Evolutionary conservation across 139 green algal species (phyloP).

Genomic region (Monoraphidium neglectum): DNA sequence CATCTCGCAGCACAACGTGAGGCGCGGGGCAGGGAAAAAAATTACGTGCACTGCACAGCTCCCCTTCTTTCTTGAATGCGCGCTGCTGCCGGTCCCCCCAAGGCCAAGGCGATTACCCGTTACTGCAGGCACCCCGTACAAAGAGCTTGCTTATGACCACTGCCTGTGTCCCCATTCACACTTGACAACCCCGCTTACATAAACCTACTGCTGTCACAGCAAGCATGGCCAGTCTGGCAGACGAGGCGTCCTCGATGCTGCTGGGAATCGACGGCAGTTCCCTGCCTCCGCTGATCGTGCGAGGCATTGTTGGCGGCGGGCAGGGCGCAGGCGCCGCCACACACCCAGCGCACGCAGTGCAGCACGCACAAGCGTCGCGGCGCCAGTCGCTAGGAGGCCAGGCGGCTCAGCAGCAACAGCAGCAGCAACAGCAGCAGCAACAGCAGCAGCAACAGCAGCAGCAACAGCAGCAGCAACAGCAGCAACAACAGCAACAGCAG

Average conservation of each 20-base stretch:
- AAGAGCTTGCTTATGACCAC: no score
- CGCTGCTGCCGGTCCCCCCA: no score
- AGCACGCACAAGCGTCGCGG: neutral
- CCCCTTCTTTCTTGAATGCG: no score
- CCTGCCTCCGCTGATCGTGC: neutral
- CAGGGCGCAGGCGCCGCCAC: neutral
- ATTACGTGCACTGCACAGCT: no score
- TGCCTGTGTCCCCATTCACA: no score
- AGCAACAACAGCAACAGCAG: constrained; percentile 19
- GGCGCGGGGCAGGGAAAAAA: no score
- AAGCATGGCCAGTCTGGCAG: no score
- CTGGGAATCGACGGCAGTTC: neutral
- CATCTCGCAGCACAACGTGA: no score
- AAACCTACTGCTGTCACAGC: no score
- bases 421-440: neutral
- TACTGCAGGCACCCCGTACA: no score
- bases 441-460: neutral
- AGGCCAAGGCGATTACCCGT: no score
- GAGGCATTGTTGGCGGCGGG: neutral
- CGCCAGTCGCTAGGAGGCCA: neutral
- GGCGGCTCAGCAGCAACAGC: neutral
- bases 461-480: constrained; percentile 10
- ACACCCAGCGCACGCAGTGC: neutral
- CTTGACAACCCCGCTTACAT: no score
- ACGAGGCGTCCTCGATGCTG: neutral